Conservation (phyloP, 805 yeast genomes). For the Starmerella potacharoeniae region DNA sequence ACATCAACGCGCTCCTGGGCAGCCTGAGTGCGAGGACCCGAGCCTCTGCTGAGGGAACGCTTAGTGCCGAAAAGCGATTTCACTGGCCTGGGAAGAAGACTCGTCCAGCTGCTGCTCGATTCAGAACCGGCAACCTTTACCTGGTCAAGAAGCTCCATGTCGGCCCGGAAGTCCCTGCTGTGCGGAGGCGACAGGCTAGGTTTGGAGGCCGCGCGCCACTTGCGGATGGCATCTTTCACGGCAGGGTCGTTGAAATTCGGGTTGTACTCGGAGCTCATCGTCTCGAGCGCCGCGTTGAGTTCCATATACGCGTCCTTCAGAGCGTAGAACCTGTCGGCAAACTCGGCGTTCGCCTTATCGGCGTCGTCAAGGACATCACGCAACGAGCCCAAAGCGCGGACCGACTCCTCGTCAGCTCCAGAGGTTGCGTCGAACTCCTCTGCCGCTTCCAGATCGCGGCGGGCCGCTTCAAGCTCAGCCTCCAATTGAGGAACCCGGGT, state of each 20-base stretch:
- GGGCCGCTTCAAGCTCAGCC: conserved; percentile 20
- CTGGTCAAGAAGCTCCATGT: conserved; percentile 4
- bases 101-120: background rate
- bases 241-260: conserved; percentile 80
- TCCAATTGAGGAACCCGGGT: background rate
- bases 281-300: conserved; percentile 33
- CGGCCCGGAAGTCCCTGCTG: background rate
- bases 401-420: conserved; percentile 11
- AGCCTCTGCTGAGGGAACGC: background rate
- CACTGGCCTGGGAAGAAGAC: conserved; percentile 4
- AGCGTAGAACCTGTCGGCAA: conserved; percentile 5
- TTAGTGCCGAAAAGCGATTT: background rate
- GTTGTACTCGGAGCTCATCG: conserved; percentile 51
- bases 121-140: conserved; percentile 10
- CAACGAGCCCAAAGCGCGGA: conserved; percentile 10
- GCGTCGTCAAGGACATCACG: conserved; percentile 16
- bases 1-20: conserved; percentile 1
- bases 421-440: conserved; percentile 6
- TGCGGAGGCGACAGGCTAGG: conserved; percentile 3
- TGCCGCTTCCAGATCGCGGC: conserved; percentile 28
- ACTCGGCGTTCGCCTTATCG: conserved; percentile 5
- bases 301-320: conserved; percentile 12
- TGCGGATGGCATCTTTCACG: conserved; percentile 59
- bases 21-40: conserved; percentile 1
- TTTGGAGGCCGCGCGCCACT: conserved; percentile 24